Base-by-base conservation (phyloP, 2,329 filamentous ascomycete species). In the Colletotrichum noveboracense region DNA sequence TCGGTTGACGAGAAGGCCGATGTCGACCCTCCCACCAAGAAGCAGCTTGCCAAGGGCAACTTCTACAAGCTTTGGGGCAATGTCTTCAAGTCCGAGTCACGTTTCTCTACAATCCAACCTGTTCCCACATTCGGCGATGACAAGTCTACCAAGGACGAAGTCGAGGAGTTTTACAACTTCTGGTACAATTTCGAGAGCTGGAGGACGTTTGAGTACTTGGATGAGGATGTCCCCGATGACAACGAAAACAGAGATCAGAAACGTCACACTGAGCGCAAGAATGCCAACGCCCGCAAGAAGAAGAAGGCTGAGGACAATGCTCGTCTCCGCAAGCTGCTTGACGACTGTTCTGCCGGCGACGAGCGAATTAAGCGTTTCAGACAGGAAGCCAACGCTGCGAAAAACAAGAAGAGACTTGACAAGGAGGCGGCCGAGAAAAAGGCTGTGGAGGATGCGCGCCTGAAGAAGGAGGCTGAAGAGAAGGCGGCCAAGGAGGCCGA, bases 121-220 rank as follows among this genome's bases (percentile, higher is more conserved):
- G 97, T 98, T 5, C 97, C 97, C 7, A 87, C 90, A 80, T 93
- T 99, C 74, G 97, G 97, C 77, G 91, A 95, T 82, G 95, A 95
- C 78, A 94, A 97, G 79, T 93, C 94, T 82, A 92, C 92, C 81
- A 95, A 96, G 87, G 95, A 97, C 83, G 93, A 98, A 10, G 97
- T 99, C 62, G 96, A 98, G 83, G 89, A 90, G 70, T 99, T 99
- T 87, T 99, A 99, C 92, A 98, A 99, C 91, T 99, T 98, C 90
- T 99, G 95, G 94, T 99, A 98, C 91, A 97, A 96, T 91, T 98
- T 99, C 82, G 97, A 99, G 90, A 97, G 94, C 86, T 99, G 97
- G 97, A 91, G 97, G 77, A 93, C 94, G 4, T 99, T 99, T 82
- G 97, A 99, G 88, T 99, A 99, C 87, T 94, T 98, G 75, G 97